Evolutionary conservation across 129 eudicot genomes (phyloP).

Genomic region (Escallonia rubra): DNA sequence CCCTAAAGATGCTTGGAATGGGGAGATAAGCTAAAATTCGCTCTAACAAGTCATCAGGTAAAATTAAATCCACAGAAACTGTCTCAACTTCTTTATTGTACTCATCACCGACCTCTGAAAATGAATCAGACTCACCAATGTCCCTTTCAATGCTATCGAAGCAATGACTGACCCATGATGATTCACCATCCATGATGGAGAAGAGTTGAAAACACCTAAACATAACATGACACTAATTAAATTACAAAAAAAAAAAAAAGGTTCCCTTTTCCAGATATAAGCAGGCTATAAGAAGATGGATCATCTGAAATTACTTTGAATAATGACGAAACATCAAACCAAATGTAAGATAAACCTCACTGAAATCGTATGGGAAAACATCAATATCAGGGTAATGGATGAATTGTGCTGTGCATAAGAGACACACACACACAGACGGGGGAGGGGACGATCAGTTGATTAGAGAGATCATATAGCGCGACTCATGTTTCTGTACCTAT

Average conservation of each 20-base stretch:
- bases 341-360: not conserved
- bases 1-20: constrained; percentile 71
- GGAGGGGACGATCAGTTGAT: no score
- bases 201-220: constrained; percentile 20
- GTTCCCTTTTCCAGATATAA: constrained; percentile 3
- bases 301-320: constrained; percentile 11
- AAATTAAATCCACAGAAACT: constrained; percentile 55
- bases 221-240: not conserved
- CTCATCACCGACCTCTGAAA: constrained; percentile 49
- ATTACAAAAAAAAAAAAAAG: not conserved
- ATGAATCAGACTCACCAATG: constrained; percentile 29
- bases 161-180: constrained; percentile 86
- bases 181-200: constrained; percentile 59
- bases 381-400: not conserved
- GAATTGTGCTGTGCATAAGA: not conserved
- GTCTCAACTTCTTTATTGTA: constrained; percentile 27
- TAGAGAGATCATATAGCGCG: no score
- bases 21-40: constrained; percentile 73
- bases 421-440: no score
- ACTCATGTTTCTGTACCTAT: no score
- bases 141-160: constrained; percentile 23
- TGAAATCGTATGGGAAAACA: constrained; percentile 1
- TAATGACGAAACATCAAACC: constrained; percentile 19
- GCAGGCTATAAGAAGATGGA: not conserved
- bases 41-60: constrained; percentile 87